These are phyloP conservation scores for Aspergillus egyptiacus DNA, from an alignment of 495 filamentous ascomycete genomes.

Conservation along the genomic window DNA sequence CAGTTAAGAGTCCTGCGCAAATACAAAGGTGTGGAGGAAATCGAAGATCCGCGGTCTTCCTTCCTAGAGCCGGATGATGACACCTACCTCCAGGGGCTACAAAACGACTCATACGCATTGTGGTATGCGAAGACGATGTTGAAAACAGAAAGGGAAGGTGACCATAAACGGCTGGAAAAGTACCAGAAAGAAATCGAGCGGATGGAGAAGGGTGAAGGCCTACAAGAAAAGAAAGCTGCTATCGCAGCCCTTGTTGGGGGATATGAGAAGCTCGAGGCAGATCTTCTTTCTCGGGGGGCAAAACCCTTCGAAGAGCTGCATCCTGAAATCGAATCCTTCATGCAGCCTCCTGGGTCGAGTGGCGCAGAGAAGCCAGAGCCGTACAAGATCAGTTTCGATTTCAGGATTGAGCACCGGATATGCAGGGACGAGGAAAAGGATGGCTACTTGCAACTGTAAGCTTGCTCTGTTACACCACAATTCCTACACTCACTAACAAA, in stretches of 20 bases:
- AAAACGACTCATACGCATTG: not conserved
- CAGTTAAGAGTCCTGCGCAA: conserved; percentile 42
- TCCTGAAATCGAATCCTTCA: conserved; percentile 39
- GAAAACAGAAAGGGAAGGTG: not conserved
- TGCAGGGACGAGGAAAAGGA: conserved; percentile 45
- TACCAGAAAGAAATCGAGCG: conserved; percentile 4
- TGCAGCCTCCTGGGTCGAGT: not conserved
- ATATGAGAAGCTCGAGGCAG: conserved; percentile 47
- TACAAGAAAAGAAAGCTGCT: conserved; percentile 45
- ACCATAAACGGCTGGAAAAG: not conserved
- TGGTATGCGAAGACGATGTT: not conserved
- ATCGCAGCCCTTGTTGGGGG: conserved; percentile 42
- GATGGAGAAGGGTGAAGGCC: conserved; percentile 23
- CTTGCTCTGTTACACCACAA: conserved; percentile 3
- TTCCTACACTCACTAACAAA: conserved; percentile 6
- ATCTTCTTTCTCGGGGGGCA: conserved; percentile 49
- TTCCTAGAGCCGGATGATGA: conserved; percentile 27
- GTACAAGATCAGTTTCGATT: conserved; percentile 46
- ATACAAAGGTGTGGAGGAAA: conserved; percentile 32
- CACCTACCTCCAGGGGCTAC: conserved; percentile 6
- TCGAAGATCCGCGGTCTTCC: conserved; percentile 13
- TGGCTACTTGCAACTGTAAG: conserved; percentile 53
- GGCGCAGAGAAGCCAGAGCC: conserved; percentile 14
- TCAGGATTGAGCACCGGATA: conserved; percentile 41
- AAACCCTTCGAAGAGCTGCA: conserved; percentile 60